Evolutionary conservation across 1,284 basidiomycete genomes (phyloP), one percentile per base, ranked within the genome.

Genomic region (Leccinum proliferum): DNA sequence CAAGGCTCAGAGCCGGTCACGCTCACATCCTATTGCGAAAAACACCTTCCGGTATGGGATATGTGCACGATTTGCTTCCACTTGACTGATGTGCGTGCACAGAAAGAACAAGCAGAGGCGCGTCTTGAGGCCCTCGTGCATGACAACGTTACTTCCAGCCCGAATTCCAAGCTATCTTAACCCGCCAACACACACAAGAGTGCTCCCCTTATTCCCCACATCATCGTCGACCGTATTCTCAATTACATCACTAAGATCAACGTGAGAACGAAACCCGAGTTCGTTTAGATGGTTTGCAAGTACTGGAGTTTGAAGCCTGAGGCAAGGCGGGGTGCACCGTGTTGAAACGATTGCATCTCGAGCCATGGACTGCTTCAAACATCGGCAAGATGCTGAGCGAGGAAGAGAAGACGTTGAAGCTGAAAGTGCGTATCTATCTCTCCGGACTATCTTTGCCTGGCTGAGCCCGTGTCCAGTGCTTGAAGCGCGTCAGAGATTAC

Each of bases 221-320:
- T 92, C 67, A 87, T 92, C 59, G 83, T 91, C 34, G 84, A 90
- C 18, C 85, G 89, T 10, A 88, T 99, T 50, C 69, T 89, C 37
- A 83, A 87, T 55, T 97, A 99, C 71, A 87, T 93, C 41, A 74
- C 76, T 57, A 90, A 88, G 68, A 79, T 97, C 57, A 80, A 76
- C 41, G 78, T 98, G 2, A 81, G 90, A 62, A 94, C 93, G 72
- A 93, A 92, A 72, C 73, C 77, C 3, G 88, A 90, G 39, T 92
- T 96, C 60, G 77, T 98, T 4, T 83, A 88, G 58, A 77, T 89
- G 69, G 81, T 96, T 41, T 96, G 93, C 68, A 85, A 88, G 68
- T 99, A 98, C 73, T 99, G 96, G 96, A 98, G 96, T 72, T 75
- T 99, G 74, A 98, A 99, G 76, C 81, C 96, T 5, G 96, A 99